Conservation (phyloP, 805 yeast genomes). For the Yarrowia sp. region DNA sequence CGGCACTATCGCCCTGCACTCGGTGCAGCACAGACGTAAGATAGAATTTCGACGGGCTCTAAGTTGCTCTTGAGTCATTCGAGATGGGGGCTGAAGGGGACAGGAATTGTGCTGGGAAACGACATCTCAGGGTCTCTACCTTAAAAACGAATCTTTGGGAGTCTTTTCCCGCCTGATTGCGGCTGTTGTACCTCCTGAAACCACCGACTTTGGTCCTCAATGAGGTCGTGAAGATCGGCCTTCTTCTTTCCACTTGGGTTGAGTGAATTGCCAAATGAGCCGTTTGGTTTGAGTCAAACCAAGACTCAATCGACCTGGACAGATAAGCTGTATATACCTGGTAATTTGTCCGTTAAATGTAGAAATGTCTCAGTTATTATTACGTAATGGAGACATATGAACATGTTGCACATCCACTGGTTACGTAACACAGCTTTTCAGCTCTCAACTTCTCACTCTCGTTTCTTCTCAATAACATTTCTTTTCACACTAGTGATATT, state of each 20-base stretch:
- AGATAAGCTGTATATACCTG: too few species aligned
- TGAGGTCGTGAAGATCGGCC: neutral
- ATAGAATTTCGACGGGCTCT: constrained; percentile 8
- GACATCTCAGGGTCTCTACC: too few species aligned
- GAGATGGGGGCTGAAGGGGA: neutral
- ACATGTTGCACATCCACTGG: too few species aligned
- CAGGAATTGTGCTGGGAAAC: too few species aligned
- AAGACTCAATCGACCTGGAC: neutral
- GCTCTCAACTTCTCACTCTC: too few species aligned
- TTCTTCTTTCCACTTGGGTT: neutral
- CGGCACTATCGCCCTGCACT: neutral
- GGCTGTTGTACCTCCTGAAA: too few species aligned
- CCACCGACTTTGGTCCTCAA: neutral
- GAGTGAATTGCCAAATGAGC: constrained; percentile 9
- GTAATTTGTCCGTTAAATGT: too few species aligned
- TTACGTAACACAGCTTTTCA: too few species aligned
- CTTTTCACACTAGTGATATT: too few species aligned
- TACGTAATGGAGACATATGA: too few species aligned
- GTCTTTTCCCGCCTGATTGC: neutral
- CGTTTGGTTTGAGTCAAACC: constrained; percentile 4
- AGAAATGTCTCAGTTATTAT: too few species aligned
- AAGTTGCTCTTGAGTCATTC: neutral
- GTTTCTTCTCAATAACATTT: too few species aligned
- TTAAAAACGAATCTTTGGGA: neutral
- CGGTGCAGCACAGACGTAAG: constrained; percentile 6